Percentiles rank a stretch among this genome's conserved stretches.
phyloP scores from a whole-genome alignment of 129 eudicot species.

The Chrysanthemum seticuspe region DNA sequence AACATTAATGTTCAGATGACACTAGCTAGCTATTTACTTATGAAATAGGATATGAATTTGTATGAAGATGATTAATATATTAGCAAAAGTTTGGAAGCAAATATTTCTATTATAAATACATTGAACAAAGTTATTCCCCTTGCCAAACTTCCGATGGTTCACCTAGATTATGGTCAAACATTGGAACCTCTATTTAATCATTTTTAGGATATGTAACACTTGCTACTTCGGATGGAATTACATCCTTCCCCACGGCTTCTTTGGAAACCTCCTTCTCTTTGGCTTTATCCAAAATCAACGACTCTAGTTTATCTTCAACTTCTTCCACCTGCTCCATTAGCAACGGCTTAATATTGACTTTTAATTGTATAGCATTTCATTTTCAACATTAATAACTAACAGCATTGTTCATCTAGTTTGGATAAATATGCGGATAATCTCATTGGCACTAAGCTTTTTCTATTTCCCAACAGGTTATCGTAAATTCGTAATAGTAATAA shows the following conservation, averaged over 20 bases:
- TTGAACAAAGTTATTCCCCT: neutral
- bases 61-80: neutral
- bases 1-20: no score
- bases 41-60: no score
- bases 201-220: neutral
- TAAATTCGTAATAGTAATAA: no score
- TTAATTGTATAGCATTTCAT: neutral
- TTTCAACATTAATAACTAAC: neutral
- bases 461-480: no score
- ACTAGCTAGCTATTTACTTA: no score
- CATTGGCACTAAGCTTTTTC: no score
- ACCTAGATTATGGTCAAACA: conserved; percentile 3
- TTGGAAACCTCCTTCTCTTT: conserved; percentile 12
- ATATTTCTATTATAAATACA: neutral
- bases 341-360: neutral
- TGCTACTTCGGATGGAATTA: neutral
- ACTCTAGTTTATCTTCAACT: conserved; percentile 37
- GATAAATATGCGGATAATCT: no score
- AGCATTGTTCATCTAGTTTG: no score
- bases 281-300: conserved; percentile 20
- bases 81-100: no score
- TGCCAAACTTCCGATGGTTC: neutral
- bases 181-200: neutral
- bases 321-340: conserved; percentile 39
- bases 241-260: conserved; percentile 5